Evolutionary conservation across 176 grass and related monocot genomes (phyloP), one percentile per base, ranked within the genome.

Genomic region (Triticum dicoccoides): DNA sequence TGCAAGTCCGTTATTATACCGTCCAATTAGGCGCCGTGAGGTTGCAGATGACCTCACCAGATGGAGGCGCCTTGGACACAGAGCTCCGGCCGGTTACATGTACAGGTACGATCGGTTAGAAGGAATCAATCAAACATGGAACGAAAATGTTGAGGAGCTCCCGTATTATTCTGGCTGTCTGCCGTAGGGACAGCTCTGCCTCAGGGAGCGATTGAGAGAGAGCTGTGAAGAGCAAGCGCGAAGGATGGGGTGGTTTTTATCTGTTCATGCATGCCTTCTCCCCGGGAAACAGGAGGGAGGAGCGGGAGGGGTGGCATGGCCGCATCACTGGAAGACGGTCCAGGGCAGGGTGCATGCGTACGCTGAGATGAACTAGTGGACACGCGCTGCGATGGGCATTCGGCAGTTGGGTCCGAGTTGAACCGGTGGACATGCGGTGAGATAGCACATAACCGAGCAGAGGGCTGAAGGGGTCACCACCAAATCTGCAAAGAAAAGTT

Each of bases 171-270:
- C 49, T 52, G 49, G 14, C 77, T 83, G 52, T 32, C 79, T 44
- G 71, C 51, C 32, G 68, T n/a, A 21, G 80, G 73, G 84, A 90
- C 89, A 86, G 89, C 84, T 87, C 89, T 90, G 82, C 49, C 89
- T 86, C 84, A 73, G 85, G 89, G 85, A 87, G 80, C 80, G 80
- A 68, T 90, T 79, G 89, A 87, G 80, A 83, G 84, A 90, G 89
- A 90, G 89, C 84, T 90, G 89, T 87, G 85, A 83, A 38, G 89
- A 84, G 84, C 33, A 23, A 74, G 69, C 11, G 67, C 25, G 13
- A 6, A 23, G 11, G 27, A 10, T 17, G 73, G 32, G 3, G 74
- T 49, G 80, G 44, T n/a, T 87, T 87, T 90, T 90, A 87, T 87
- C 33, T 34, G 30, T 9, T 23, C 33, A 21, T 17, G 61, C 87